These are phyloP conservation scores for Thielaviopsis euricoi DNA, from an alignment of 2,329 filamentous ascomycete genomes.

Conservation along the genomic window DNA sequence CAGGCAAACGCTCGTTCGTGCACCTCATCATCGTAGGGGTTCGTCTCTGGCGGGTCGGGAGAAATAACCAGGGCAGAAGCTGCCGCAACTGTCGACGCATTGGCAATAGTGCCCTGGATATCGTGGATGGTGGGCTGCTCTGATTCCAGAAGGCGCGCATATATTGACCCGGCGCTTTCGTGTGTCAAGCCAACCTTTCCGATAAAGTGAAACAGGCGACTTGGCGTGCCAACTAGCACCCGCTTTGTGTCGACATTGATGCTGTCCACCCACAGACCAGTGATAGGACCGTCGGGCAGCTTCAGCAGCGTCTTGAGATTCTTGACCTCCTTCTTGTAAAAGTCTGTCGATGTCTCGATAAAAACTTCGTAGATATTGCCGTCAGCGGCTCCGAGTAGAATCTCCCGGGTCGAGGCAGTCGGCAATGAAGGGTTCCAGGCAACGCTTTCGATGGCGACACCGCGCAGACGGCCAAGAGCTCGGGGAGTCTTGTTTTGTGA, in stretches of 20 bases:
- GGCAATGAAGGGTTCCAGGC: conserved; percentile 91
- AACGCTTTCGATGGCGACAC: conserved; percentile 73
- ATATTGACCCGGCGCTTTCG: conserved; percentile 73
- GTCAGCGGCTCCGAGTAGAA: conserved; percentile 79
- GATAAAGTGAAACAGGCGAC: conserved; percentile 61
- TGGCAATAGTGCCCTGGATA: conserved; percentile 20
- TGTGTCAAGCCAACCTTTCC: conserved; percentile 60
- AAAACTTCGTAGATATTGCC: conserved; percentile 91
- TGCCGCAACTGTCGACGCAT: conserved; percentile 23
- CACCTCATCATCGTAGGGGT: conserved; percentile 37
- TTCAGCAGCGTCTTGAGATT: conserved; percentile 76
- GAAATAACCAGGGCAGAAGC: conserved; percentile 58
- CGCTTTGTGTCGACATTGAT: conserved; percentile 58
- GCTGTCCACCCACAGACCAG: conserved; percentile 70
- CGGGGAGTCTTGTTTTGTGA: conserved; percentile 84
- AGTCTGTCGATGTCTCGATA: conserved; percentile 86
- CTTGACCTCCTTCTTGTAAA: conserved; percentile 88
- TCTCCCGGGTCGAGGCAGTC: conserved; percentile 87
- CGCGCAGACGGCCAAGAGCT: conserved; percentile 63
- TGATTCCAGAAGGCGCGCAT: conserved; percentile 71
- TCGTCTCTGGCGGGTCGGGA: conserved; percentile 47
- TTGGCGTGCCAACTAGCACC: conserved; percentile 65
- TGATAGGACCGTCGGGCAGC: conserved; percentile 65
- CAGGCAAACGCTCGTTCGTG: conserved; percentile 71
- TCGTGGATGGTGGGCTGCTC: conserved; percentile 70